Conservation (phyloP, 345 rosid species). For the Nephelium lappaceum region DNA sequence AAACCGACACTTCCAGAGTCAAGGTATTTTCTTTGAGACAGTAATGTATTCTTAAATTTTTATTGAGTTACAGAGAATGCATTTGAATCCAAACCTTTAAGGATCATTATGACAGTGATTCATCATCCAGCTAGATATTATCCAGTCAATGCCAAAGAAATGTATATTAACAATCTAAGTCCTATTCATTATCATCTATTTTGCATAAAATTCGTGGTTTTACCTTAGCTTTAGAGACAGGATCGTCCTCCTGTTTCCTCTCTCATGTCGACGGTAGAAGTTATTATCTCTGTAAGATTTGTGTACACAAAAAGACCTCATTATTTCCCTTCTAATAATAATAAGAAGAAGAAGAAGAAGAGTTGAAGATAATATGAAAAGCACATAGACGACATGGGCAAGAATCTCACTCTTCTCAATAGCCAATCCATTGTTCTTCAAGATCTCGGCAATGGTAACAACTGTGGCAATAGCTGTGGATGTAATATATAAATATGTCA, state of each 20-base stretch:
- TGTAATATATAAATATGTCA: not conserved
- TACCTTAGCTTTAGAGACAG: conserved; percentile 77
- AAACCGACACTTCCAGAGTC: too few relatives aligned
- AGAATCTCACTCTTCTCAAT: conserved; percentile 62
- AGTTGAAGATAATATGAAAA: not conserved
- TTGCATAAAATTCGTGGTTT: not conserved
- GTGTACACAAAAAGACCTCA: not conserved
- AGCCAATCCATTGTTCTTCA: conserved; percentile 75
- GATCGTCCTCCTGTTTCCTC: conserved; percentile 60
- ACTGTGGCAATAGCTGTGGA: conserved; percentile 68
- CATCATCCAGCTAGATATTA: not conserved
- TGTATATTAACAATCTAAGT: not conserved
- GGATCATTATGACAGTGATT: not conserved
- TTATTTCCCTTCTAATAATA: not conserved
- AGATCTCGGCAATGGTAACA: conserved; percentile 76
- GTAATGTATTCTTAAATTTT: too few relatives aligned
- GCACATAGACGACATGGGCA: not conserved
- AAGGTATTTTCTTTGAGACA: too few relatives aligned
- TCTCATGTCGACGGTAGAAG: conserved; percentile 62
- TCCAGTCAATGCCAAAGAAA: not conserved
- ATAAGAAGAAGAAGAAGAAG: not conserved
- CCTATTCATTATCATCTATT: not conserved
- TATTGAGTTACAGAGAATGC: not conserved
- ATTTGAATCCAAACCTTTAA: not conserved
- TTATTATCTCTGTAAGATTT: conserved; percentile 44